A percentile compares a stretch with the other conserved stretches of the same genome.
Conservation (phyloP, 1,284 basidiomycete species). For the Sphaerobolus stellatus region DNA sequence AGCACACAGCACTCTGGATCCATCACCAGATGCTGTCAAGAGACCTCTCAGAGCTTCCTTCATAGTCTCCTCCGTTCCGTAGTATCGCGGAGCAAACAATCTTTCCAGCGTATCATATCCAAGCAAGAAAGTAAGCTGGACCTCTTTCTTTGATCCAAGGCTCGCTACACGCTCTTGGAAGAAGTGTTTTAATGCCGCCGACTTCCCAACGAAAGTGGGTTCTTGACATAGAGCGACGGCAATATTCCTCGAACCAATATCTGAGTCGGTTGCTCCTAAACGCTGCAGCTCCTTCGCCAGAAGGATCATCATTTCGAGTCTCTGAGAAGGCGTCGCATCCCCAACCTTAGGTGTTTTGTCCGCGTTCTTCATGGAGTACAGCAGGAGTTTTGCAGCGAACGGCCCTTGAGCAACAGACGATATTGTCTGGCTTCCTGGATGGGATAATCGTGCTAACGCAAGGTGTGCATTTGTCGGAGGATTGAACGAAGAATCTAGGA, state of each 20-base stretch:
- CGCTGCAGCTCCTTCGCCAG: conserved; percentile 53
- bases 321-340: conserved; percentile 74
- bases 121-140: conserved; percentile 66
- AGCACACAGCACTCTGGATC: conserved; percentile 74
- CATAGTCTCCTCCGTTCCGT: conserved; percentile 58
- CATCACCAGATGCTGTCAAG: conserved; percentile 56
- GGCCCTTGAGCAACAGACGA: conserved; percentile 17
- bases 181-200: conserved; percentile 56
- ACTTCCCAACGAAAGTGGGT: conserved; percentile 88
- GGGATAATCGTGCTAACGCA: conserved; percentile 60
- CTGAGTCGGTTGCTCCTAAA: conserved; percentile 1
- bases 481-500: conserved; percentile 94
- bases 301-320: conserved; percentile 80
- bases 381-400: conserved; percentile 78
- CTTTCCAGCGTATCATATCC: conserved; percentile 90
- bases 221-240: conserved; percentile 85
- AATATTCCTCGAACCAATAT: conserved; percentile 45
- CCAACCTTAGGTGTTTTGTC: conserved; percentile 77
- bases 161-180: conserved; percentile 41
- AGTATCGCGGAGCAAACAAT: conserved; percentile 81
- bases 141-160: conserved; percentile 18
- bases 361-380: conserved; percentile 86
- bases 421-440: conserved; percentile 26
- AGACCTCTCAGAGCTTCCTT: conserved; percentile 54
- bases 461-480: conserved; percentile 89